Evolutionary conservation across 1,284 basidiomycete genomes (phyloP).

Genomic region (Trichosporon sp.): DNA sequence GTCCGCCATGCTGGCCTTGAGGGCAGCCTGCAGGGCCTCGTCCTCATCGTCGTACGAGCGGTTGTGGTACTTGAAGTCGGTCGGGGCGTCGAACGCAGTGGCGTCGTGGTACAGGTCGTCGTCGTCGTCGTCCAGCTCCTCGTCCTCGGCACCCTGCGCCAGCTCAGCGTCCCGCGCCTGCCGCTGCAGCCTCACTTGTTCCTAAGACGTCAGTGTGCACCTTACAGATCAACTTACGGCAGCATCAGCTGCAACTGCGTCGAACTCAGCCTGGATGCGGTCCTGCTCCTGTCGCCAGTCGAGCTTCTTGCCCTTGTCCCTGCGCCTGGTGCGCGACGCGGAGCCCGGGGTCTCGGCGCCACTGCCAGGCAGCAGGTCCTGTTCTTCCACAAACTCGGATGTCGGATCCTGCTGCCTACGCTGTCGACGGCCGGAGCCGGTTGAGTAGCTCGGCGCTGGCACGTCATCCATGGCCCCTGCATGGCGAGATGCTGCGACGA

Average conservation of each 20-base stretch:
- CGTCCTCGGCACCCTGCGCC: constrained; percentile 32
- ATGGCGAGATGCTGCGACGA: constrained; percentile 31
- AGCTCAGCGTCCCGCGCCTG: too few species aligned
- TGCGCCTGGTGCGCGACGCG: constrained; percentile 7
- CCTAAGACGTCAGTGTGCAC: too few species aligned
- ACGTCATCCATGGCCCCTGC: constrained; percentile 25
- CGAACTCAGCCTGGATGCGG: too few species aligned
- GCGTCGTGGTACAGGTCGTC: constrained; percentile 33
- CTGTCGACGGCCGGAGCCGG: constrained; percentile 30
- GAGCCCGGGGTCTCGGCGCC: not conserved
- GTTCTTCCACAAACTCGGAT: constrained; percentile 24
- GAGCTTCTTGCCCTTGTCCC: constrained; percentile 16
- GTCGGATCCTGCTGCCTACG: constrained; percentile 32
- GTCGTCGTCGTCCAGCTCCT: constrained; percentile 32
- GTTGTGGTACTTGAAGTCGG: constrained; percentile 47
- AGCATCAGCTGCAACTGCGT: too few species aligned
- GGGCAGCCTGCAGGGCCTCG: constrained; percentile 77
- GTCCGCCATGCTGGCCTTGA: constrained; percentile 75
- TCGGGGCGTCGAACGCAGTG: constrained; percentile 34
- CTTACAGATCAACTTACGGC: too few species aligned
- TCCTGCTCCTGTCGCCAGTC: too few species aligned
- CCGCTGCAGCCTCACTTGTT: too few species aligned
- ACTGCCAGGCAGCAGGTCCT: constrained; percentile 23
- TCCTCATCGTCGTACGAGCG: constrained; percentile 79
- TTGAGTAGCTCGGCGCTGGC: constrained; percentile 6